Conservation (phyloP, 345 rosid genomes). For the Dimocarpus longan region DNA sequence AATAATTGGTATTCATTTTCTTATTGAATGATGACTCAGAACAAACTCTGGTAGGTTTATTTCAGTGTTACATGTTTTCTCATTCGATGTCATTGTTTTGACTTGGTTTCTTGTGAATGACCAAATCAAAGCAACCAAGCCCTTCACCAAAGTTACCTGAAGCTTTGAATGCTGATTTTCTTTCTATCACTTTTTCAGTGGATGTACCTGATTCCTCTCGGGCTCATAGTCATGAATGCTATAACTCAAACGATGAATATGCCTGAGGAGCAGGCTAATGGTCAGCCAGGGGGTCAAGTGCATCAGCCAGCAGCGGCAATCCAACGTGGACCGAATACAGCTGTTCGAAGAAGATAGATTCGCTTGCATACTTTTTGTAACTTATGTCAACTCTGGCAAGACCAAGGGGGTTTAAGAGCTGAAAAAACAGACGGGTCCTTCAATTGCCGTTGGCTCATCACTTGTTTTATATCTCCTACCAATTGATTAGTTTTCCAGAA, state of each 20-base stretch:
- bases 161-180: slow-evolving; percentile 11
- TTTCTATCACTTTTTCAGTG: slow-evolving; percentile 51
- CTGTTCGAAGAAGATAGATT: slow-evolving; percentile 62
- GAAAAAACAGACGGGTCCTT: background rate
- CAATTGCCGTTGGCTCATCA: background rate
- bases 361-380: background rate
- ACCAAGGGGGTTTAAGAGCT: background rate
- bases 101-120: background rate
- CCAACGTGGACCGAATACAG: slow-evolving; percentile 49
- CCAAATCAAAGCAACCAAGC: background rate
- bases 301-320: slow-evolving; percentile 45
- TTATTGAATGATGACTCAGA: background rate
- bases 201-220: slow-evolving; percentile 95
- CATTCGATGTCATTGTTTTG: background rate
- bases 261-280: slow-evolving; percentile 74
- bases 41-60: background rate
- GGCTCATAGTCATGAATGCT: slow-evolving; percentile 88
- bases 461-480: slow-evolving; percentile 1
- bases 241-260: slow-evolving; percentile 90
- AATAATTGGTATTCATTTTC: background rate
- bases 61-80: background rate
- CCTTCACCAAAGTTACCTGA: background rate
- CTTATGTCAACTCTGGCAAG: background rate
- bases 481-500: background rate
- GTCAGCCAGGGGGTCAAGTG: slow-evolving; percentile 46